Evolutionary conservation across 1,139 yeast species (phyloP).

Genomic region (Hyphopichia khmerensis): DNA sequence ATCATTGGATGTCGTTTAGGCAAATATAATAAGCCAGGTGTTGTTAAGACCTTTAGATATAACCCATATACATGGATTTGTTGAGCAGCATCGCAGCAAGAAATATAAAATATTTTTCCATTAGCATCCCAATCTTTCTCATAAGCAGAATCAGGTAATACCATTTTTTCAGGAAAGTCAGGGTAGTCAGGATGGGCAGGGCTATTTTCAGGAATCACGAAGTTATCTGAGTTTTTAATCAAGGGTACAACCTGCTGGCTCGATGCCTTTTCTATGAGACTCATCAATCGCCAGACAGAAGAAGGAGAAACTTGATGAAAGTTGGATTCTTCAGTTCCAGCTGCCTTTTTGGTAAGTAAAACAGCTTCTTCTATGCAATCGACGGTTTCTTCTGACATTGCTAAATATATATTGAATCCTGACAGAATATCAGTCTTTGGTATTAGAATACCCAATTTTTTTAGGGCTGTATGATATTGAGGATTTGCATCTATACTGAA

Average conservation of each 20-base stretch:
- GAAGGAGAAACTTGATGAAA: constrained; percentile 2
- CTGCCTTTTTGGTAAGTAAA: not conserved
- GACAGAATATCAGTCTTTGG: constrained; percentile 4
- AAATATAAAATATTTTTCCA: constrained; percentile 6
- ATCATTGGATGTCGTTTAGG: constrained; percentile 14
- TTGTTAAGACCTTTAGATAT: constrained; percentile 11
- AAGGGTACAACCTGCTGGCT: constrained; percentile 4
- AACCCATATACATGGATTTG: constrained; percentile 11
- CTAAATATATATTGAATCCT: constrained; percentile 1
- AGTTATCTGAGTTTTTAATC: not conserved
- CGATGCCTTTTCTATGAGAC: constrained; percentile 1
- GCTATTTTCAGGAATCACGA: constrained; percentile 7
- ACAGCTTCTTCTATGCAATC: constrained; percentile 1
- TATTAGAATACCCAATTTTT: constrained; percentile 3
- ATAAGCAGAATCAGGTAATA: constrained; percentile 6
- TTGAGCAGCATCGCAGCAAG: constrained; percentile 14
- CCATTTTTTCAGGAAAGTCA: constrained; percentile 1
- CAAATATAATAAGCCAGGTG: constrained; percentile 11
- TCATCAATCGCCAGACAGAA: constrained; percentile 1
- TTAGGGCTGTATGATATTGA: not conserved
- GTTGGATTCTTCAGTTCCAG: not conserved
- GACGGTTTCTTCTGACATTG: constrained; percentile 2
- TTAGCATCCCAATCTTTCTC: constrained; percentile 5
- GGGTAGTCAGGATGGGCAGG: constrained; percentile 15
- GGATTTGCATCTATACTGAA: constrained; percentile 1